Base-by-base conservation (phyloP, 768 basidiomycete genomes). In the Lactarius trivialis region DNA sequence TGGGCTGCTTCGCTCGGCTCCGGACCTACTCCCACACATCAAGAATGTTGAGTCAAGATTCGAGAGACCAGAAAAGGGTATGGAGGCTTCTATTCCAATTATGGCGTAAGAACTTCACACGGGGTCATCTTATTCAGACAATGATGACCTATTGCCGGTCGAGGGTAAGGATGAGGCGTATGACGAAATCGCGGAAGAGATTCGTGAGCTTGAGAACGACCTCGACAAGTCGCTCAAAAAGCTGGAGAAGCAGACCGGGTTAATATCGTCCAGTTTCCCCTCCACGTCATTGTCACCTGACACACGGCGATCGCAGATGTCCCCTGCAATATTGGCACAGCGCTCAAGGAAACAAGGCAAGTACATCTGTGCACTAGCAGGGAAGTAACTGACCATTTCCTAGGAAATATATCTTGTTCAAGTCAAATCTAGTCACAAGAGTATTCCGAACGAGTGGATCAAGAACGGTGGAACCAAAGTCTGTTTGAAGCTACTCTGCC, bases 351-450 rank as follows among this genome's bases (percentile, higher is more conserved):
- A 91, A 85, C 55, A 96, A 96, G 79, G 91, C 85, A 50, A 32
- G 60, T 49, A 37, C 21, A 52, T 55, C 54, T 30, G 4, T 32
- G 37, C 15, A 24, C 50, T 21, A 54, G 24, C 12, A 32, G 50
- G 26, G 11, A 39, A 49, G 21, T 56, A 33, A 12, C 41, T 53
- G 55, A 49, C 54, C 52, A 36, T 58, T 56, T 24, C 49, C 19
- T 64, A 94, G 89, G 95, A 98, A 71, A 94, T 97, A 36, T 96
- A 93, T 72, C 82, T 94, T 8, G 79, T 98, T 19, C 89, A 95
- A 75, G 86, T 85, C 11, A 78, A 85, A 21, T 76, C 79, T 1
- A 74, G 73, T 2, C 74, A 82, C 60, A 81, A 86, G 67, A 79
- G 82, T 60, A 79, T 91, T n/a, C 94, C 94, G 0, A 79, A 82